A percentile compares a stretch with the other conserved stretches of the same genome.
Conservation (phyloP, 257 asterid genomes). For the Solanum lycopersicoides region DNA sequence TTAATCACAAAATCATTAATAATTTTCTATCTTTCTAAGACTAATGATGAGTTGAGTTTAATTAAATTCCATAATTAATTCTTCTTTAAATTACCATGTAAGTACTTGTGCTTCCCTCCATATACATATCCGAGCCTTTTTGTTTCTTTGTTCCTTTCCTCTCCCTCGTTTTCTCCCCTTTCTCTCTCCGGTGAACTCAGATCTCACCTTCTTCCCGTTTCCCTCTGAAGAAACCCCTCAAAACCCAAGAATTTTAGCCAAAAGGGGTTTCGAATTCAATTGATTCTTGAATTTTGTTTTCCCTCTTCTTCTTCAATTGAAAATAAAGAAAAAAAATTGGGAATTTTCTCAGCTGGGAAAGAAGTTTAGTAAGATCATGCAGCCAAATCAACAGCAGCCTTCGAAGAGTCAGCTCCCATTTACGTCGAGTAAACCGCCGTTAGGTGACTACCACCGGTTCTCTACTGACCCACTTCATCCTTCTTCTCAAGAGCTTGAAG, state of each 20-base stretch:
- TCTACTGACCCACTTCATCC: slow-evolving; percentile 25
- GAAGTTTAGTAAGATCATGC: slow-evolving; percentile 32
- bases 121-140: slow-evolving; percentile 82
- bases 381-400: slow-evolving; percentile 16
- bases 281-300: neutral
- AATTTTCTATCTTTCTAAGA: neutral
- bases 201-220: slow-evolving; percentile 7
- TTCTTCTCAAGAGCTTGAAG: slow-evolving; percentile 30
- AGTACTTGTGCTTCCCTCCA: slow-evolving; percentile 67
- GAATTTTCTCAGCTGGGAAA: slow-evolving; percentile 8
- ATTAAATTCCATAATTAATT: neutral
- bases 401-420: slow-evolving; percentile 40
- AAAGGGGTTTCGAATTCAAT: neutral
- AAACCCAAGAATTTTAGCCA: neutral
- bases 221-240: neutral
- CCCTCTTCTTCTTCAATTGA: slow-evolving; percentile 3
- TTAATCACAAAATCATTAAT: neutral
- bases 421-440: slow-evolving; percentile 59
- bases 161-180: slow-evolving; percentile 18
- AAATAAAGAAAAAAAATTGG: neutral
- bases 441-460: slow-evolving; percentile 67
- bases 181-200: slow-evolving; percentile 23
- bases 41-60: neutral
- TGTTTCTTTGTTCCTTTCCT: slow-evolving; percentile 62
- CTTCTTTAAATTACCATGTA: neutral